Evolutionary conservation across 2,329 filamentous ascomycete genomes (phyloP).

Genomic region (Trichothecium sympodiale): DNA sequence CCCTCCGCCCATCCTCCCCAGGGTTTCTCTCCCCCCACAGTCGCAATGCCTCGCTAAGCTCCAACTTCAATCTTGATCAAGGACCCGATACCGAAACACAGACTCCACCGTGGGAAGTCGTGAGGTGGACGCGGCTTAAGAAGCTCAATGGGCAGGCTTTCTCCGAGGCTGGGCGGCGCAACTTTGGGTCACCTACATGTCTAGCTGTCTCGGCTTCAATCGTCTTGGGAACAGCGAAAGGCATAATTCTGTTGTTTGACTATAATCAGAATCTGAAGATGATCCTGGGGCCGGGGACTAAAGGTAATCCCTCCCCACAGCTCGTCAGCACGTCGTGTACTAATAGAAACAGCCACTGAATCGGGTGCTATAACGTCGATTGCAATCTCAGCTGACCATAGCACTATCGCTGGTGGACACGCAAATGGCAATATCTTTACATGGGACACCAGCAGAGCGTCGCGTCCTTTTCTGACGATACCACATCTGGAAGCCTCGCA

Average conservation of each 20-base stretch:
- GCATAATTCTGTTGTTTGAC: slow-evolving; percentile 90
- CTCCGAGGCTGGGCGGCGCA: slow-evolving; percentile 83
- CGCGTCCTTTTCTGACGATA: slow-evolving; percentile 81
- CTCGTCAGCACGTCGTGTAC: slow-evolving; percentile 5
- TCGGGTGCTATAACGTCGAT: slow-evolving; percentile 79
- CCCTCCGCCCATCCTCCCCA: slow-evolving; percentile 64
- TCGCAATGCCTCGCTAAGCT: slow-evolving; percentile 68
- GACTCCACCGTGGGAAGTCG: slow-evolving; percentile 88
- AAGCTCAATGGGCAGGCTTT: slow-evolving; percentile 86
- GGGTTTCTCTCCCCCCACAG: slow-evolving; percentile 69
- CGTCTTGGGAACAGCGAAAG: slow-evolving; percentile 85
- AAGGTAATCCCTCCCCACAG: slow-evolving; percentile 45
- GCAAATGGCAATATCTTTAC: slow-evolving; percentile 87
- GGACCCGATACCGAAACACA: slow-evolving; percentile 54
- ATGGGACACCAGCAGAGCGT: slow-evolving; percentile 80
- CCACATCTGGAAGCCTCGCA: slow-evolving; percentile 60
- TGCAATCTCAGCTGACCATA: slow-evolving; percentile 87
- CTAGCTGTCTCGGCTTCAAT: slow-evolving; percentile 80
- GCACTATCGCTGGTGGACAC: slow-evolving; percentile 83
- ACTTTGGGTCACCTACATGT: slow-evolving; percentile 86
- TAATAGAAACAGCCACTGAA: slow-evolving; percentile 59
- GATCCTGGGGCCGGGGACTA: slow-evolving; percentile 87
- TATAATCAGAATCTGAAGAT: slow-evolving; percentile 92
- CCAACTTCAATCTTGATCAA: slow-evolving; percentile 51
- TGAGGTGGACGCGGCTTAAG: slow-evolving; percentile 87